A percentile compares a stretch with the other conserved stretches of the same genome.
These are phyloP conservation scores for Punctularia strigosozonata DNA, from an alignment of 768 basidiomycete species.

Conservation along the genomic window DNA sequence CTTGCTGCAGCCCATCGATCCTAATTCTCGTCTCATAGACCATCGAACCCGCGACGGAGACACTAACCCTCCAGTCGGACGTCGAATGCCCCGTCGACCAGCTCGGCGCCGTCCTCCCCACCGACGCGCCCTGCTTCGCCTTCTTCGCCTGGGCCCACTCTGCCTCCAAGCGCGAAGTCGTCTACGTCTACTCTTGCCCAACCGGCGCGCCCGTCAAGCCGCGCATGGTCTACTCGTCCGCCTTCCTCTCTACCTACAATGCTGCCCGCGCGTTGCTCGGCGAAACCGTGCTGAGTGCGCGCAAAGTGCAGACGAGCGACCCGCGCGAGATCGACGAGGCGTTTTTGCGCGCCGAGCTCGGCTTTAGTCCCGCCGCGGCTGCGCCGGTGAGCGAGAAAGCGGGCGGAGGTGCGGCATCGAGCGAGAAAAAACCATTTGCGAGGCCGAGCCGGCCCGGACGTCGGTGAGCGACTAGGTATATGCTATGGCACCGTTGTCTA, in stretches of 20 bases:
- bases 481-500: background rate
- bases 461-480: slow-evolving; percentile 23
- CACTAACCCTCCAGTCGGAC: slow-evolving; percentile 31
- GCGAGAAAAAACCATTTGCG: slow-evolving; percentile 45
- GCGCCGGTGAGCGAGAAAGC: slow-evolving; percentile 3
- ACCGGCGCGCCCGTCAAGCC: slow-evolving; percentile 67
- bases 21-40: slow-evolving; percentile 26
- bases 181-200: slow-evolving; percentile 91
- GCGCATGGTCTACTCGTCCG: slow-evolving; percentile 84
- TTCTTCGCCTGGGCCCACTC: slow-evolving; percentile 54
- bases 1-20: background rate
- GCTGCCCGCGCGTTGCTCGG: slow-evolving; percentile 41
- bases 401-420: slow-evolving; percentile 6
- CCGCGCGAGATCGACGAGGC: slow-evolving; percentile 58
- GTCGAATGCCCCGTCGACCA: slow-evolving; percentile 28
- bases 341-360: slow-evolving; percentile 50
- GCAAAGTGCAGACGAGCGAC: slow-evolving; percentile 79
- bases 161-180: slow-evolving; percentile 32
- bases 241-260: slow-evolving; percentile 42
- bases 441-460: slow-evolving; percentile 59
- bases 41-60: slow-evolving; percentile 56
- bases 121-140: slow-evolving; percentile 51
- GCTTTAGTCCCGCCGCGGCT: slow-evolving; percentile 16
- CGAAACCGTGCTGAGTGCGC: slow-evolving; percentile 29
- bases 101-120: slow-evolving; percentile 38